Evolutionary conservation across 257 asterid genomes (phyloP).

Genomic region (Ajuga chamaepitys): DNA sequence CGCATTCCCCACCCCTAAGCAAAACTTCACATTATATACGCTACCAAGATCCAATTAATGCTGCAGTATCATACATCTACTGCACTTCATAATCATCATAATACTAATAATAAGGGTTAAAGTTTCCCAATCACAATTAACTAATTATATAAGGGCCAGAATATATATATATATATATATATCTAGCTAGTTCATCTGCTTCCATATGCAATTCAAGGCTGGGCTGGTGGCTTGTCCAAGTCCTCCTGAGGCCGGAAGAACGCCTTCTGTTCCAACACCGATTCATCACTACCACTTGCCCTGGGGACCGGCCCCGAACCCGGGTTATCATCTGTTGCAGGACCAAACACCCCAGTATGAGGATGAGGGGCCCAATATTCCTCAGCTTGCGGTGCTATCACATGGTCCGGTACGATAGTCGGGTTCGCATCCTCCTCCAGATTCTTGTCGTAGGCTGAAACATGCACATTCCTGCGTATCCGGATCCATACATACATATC

Average conservation of each 20-base stretch:
- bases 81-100: background rate
- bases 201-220: slow-evolving; percentile 27
- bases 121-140: background rate
- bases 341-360: slow-evolving; percentile 79
- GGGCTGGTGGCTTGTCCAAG: slow-evolving; percentile 61
- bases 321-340: slow-evolving; percentile 30
- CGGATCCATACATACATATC: background rate
- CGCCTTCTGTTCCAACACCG: slow-evolving; percentile 72
- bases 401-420: slow-evolving; percentile 56
- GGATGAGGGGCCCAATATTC: slow-evolving; percentile 86
- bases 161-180: too few species aligned
- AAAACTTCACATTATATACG: background rate
- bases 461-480: slow-evolving; percentile 57
- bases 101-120: background rate
- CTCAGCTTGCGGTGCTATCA: slow-evolving; percentile 34
- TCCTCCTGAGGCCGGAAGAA: slow-evolving; percentile 79
- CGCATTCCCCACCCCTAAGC: background rate
- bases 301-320: slow-evolving; percentile 9
- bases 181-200: too few species aligned
- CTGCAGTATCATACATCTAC: background rate
- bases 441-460: slow-evolving; percentile 75
- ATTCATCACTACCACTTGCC: slow-evolving; percentile 17
- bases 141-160: background rate
- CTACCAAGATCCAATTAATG: too few species aligned
- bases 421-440: slow-evolving; percentile 46